A percentile compares a stretch with the other conserved stretches of the same genome.
Evolutionary conservation across 768 basidiomycete genomes (phyloP).

Genomic region (Leccinum variicolor): DNA sequence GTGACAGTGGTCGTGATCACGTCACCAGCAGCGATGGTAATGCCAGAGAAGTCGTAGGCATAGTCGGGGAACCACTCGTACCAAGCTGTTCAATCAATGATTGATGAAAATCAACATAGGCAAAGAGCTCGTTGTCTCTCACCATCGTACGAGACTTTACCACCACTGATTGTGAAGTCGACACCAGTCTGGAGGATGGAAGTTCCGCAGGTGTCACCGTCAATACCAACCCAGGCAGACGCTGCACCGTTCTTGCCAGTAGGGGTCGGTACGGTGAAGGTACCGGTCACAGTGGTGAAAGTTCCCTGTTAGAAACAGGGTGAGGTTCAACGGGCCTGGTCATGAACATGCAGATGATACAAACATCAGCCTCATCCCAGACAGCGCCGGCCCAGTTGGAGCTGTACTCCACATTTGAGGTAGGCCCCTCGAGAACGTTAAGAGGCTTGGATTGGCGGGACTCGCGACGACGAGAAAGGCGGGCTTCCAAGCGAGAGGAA

Average conservation of each 20-base stretch:
- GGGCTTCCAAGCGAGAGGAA: constrained; percentile 14
- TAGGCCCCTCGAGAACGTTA: not conserved
- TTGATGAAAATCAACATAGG: not conserved
- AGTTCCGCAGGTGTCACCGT: constrained; percentile 5
- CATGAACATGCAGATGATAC: not conserved
- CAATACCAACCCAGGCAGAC: constrained; percentile 19
- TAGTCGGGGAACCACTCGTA: constrained; percentile 22
- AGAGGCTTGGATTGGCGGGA: constrained; percentile 12
- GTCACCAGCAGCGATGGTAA: constrained; percentile 15
- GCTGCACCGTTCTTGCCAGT: not conserved
- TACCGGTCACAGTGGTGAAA: constrained; percentile 11
- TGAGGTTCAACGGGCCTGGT: not conserved
- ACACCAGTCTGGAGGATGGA: constrained; percentile 17
- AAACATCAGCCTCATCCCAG: constrained; percentile 7
- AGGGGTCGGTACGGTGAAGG: constrained; percentile 7
- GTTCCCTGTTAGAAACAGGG: constrained; percentile 3
- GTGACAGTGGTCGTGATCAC: constrained; percentile 14
- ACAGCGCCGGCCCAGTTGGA: constrained; percentile 23
- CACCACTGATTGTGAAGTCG: constrained; percentile 1
- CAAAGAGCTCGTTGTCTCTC: not conserved
- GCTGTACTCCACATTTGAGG: constrained; percentile 9
- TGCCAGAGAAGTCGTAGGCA: constrained; percentile 9
- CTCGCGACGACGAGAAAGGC: constrained; percentile 14
- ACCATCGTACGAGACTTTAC: constrained; percentile 5
- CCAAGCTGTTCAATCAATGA: constrained; percentile 15